Evolutionary conservation across 306 rosid species (phyloP), one percentile per base, ranked within the genome.

Genomic region (Trifolium dubium): DNA sequence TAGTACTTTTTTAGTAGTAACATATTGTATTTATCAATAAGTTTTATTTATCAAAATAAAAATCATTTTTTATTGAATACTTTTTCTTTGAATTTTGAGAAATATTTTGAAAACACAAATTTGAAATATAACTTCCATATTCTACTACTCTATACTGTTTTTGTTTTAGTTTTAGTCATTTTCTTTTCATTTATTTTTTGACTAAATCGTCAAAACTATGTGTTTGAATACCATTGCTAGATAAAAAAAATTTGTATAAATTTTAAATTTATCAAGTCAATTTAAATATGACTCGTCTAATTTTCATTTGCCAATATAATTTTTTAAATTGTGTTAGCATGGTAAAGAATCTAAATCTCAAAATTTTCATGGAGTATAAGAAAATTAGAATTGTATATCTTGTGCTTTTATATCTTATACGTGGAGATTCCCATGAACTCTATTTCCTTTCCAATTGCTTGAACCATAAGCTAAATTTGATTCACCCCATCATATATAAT

Each of bases 391-490:
- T 11, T 56, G 35, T 29, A 56, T 56, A 12, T 55, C 31, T 23
- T 55, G 8, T 23, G 13, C 32, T 19, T 10, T 19, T 10, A 3
- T 41, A 64, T 82, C 63, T 14, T 50, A 50, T 15, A 15, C 13
- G 49, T 43, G 49, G 49, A 43, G 49, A 43, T 43, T 43, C 40
- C 40, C 7, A 37, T 37, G 40, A 7, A 6, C 76, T 68, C 81
- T 49, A 43, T 29, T 43, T 79, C 86, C 73, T 70, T 66, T 64
- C 41, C 68, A 55, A 30, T 81, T 81, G 91, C 83, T 90, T 85
- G 77, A 78, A 11, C 74, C 82, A 64, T 61, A 83, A 88, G 90
- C 88, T 79, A 85, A 79, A 60, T 10, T n/a, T 14, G 64, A 49
- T 23, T 47, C 73, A 34, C 68, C 74, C 4, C 49, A 51, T 75